A percentile compares a stretch with the other conserved stretches of the same genome.
These are phyloP conservation scores for Beauveria pseudobassiana DNA, from an alignment of 2,329 filamentous ascomycete species.

Conservation along the genomic window DNA sequence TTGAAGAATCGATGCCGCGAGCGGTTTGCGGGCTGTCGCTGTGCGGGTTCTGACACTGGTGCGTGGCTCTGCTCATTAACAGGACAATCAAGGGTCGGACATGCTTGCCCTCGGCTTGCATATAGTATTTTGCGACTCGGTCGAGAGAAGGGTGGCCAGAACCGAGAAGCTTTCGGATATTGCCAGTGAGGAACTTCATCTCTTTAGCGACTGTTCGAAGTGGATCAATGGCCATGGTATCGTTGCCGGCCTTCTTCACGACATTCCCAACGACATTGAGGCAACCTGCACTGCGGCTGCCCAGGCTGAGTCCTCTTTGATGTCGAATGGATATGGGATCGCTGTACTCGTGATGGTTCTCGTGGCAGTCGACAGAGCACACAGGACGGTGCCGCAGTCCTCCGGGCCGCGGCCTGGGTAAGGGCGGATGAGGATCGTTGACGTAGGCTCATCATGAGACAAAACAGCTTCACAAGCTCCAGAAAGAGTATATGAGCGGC, in stretches of 20 bases:
- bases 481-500: neutral
- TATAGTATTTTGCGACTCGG: slow-evolving; percentile 96
- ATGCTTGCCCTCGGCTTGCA: slow-evolving; percentile 92
- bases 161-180: slow-evolving; percentile 86
- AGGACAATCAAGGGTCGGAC: slow-evolving; percentile 90
- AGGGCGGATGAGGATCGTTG: slow-evolving; percentile 44
- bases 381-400: slow-evolving; percentile 23
- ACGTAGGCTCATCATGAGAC: slow-evolving; percentile 43
- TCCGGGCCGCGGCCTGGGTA: slow-evolving; percentile 29
- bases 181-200: slow-evolving; percentile 91
- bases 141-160: slow-evolving; percentile 93
- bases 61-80: slow-evolving; percentile 90
- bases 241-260: slow-evolving; percentile 53
- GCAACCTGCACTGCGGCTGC: slow-evolving; percentile 65
- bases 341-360: slow-evolving; percentile 25
- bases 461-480: slow-evolving; percentile 3
- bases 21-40: slow-evolving; percentile 33
- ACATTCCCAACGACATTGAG: slow-evolving; percentile 62
- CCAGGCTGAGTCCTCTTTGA: slow-evolving; percentile 56
- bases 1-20: slow-evolving; percentile 43
- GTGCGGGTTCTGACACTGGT: slow-evolving; percentile 53
- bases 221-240: slow-evolving; percentile 73
- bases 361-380: slow-evolving; percentile 26
- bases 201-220: slow-evolving; percentile 88
- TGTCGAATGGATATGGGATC: slow-evolving; percentile 35